Evolutionary conservation across 1,139 yeast species (phyloP).

Genomic region (Fermentozyma sake): DNA sequence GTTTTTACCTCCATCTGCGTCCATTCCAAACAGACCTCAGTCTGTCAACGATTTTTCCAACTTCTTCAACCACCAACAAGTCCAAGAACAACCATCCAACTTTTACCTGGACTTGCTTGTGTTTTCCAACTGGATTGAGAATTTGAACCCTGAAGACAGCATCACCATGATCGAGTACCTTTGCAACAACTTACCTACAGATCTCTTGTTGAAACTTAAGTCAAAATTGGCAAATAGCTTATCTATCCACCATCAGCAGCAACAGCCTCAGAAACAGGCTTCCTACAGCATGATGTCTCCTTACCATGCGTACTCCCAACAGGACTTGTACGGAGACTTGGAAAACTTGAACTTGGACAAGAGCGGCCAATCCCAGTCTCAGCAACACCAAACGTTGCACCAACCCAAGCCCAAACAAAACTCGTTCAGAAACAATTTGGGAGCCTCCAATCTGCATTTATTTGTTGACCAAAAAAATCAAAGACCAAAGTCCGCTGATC

Average conservation of each 20-base stretch:
- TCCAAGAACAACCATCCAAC: conserved; percentile 14
- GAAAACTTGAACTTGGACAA: conserved; percentile 24
- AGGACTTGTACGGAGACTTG: conserved; percentile 24
- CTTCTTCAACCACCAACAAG: conserved; percentile 20
- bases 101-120: conserved; percentile 45
- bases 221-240: conserved; percentile 34
- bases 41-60: conserved; percentile 39
- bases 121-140: conserved; percentile 58
- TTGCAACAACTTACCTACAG: conserved; percentile 47
- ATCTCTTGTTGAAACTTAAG: conserved; percentile 42
- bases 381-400: conserved; percentile 29
- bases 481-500: conserved; percentile 13
- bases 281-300: conserved; percentile 7
- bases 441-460: conserved; percentile 19
- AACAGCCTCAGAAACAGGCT: conserved; percentile 7
- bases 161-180: conserved; percentile 56
- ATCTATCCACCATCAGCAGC: conserved; percentile 16
- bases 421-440: conserved; percentile 42
- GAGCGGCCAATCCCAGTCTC: conserved; percentile 32
- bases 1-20: conserved; percentile 17
- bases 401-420: conserved; percentile 21
- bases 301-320: conserved; percentile 8
- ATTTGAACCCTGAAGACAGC: conserved; percentile 53
- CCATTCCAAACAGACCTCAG: conserved; percentile 40
- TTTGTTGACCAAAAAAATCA: conserved; percentile 12